A percentile compares a stretch with the other conserved stretches of the same genome.
phyloP scores from a whole-genome alignment of 441 rosid genomes.

The Pelargonium fulgidum region DNA sequence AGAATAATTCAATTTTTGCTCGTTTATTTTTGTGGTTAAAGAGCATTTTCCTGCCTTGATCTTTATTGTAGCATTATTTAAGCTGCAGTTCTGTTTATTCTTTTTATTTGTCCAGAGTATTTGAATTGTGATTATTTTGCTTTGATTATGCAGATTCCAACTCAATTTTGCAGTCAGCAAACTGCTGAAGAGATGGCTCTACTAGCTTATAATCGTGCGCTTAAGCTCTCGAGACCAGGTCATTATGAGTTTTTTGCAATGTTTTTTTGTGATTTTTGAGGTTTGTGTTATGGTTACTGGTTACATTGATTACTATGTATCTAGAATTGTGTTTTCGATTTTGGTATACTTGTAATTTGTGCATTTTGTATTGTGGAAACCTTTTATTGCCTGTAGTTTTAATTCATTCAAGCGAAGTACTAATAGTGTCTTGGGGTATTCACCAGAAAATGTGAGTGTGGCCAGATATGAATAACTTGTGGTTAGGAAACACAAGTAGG shows the following conservation, averaged over 20 bases:
- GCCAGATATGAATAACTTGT: no score
- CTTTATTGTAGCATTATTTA: no score
- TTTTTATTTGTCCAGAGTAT: background rate
- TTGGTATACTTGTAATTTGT: background rate
- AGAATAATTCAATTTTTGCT: no score
- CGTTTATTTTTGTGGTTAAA: no score
- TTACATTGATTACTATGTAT: background rate
- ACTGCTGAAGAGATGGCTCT: conserved; percentile 68
- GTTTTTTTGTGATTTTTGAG: background rate
- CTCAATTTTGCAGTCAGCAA: conserved; percentile 45
- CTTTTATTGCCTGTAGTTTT: background rate
- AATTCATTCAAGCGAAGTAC: background rate
- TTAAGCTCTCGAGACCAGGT: conserved; percentile 74
- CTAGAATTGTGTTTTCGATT: background rate
- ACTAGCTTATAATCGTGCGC: conserved; percentile 78
- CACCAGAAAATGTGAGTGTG: background rate
- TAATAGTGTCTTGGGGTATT: background rate
- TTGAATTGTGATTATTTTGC: background rate
- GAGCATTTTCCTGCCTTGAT: no score
- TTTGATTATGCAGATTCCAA: conserved; percentile 45
- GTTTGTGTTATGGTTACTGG: background rate
- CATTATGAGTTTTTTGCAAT: background rate
- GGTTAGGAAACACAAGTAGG: no score
- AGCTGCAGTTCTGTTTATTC: no score
- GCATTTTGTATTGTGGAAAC: background rate